Percentiles rank a stretch among this genome's conserved stretches.
These are phyloP conservation scores for Shiraia bambusicola DNA, from an alignment of 2,329 filamentous ascomycete genomes.

Conservation along the genomic window DNA sequence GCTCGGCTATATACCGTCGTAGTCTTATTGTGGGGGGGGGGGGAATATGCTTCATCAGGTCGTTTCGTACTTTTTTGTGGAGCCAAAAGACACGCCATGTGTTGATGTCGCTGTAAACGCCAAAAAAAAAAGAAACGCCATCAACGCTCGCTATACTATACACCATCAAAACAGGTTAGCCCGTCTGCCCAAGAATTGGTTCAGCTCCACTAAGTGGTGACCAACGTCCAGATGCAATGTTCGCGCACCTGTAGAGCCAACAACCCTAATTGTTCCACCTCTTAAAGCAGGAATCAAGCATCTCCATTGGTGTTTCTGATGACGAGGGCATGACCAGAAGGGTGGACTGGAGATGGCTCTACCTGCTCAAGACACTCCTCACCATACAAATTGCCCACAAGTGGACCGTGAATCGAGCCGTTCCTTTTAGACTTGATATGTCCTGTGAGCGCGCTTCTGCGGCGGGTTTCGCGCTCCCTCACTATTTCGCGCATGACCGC, in stretches of 20 bases:
- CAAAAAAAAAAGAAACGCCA: constrained; percentile 32
- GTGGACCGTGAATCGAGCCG: constrained; percentile 16
- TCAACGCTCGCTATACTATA: constrained; percentile 42
- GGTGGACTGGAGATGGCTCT: constrained; percentile 38
- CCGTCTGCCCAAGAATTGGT: constrained; percentile 20
- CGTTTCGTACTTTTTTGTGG: constrained; percentile 35
- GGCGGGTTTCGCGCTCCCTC: constrained; percentile 47
- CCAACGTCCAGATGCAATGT: no score
- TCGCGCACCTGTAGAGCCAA: no score
- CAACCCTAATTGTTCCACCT: background rate
- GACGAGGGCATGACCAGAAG: constrained; percentile 41
- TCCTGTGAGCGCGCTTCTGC: constrained; percentile 34
- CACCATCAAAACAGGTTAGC: constrained; percentile 21
- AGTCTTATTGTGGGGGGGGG: no score
- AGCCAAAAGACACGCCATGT: constrained; percentile 13
- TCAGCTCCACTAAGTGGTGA: constrained; percentile 4
- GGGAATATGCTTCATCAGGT: constrained; percentile 32
- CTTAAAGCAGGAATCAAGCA: constrained; percentile 3
- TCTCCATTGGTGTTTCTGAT: constrained; percentile 15
- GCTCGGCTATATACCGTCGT: constrained; percentile 22
- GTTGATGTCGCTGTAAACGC: constrained; percentile 20
- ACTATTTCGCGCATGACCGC: constrained; percentile 47
- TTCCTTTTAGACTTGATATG: constrained; percentile 26
- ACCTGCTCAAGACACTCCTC: constrained; percentile 42
- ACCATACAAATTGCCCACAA: constrained; percentile 33